These are phyloP conservation scores for Metschnikowia reukaufii DNA, from an alignment of 805 yeast species.

Conservation along the genomic window DNA sequence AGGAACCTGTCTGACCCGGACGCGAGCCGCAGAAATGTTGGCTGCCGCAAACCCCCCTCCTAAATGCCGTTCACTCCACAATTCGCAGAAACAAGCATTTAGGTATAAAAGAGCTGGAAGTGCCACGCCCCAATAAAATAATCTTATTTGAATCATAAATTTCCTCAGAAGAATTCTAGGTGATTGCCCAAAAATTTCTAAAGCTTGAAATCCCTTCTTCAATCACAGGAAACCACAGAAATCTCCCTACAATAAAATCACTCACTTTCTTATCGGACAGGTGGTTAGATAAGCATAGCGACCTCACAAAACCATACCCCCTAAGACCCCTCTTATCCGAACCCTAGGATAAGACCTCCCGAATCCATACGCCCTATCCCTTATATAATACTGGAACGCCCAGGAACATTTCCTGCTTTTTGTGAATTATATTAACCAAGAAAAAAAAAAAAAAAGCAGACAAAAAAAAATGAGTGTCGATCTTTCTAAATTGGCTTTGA, in stretches of 20 bases:
- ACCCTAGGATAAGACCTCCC: slow-evolving; percentile 4
- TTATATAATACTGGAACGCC: background rate
- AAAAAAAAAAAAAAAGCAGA: too few relatives aligned
- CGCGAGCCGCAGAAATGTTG: slow-evolving; percentile 1
- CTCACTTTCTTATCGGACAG: slow-evolving; percentile 8
- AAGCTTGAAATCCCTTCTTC: too few relatives aligned
- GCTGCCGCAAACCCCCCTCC: slow-evolving; percentile 13
- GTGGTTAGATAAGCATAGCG: slow-evolving; percentile 9
- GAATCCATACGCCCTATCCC: background rate
- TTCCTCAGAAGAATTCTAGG: background rate
- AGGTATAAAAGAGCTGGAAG: slow-evolving; percentile 6
- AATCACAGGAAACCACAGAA: background rate
- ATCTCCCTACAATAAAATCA: background rate
- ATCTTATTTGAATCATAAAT: background rate
- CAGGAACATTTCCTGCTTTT: background rate
- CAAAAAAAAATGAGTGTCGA: slow-evolving; percentile 18
- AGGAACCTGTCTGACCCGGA: slow-evolving; percentile 11
- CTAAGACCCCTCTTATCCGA: slow-evolving; percentile 8
- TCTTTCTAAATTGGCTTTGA: slow-evolving; percentile 17
- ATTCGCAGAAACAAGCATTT: slow-evolving; percentile 6
- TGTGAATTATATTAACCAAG: too few relatives aligned
- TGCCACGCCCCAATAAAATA: background rate
- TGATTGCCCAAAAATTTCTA: background rate
- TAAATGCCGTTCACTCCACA: slow-evolving; percentile 14
- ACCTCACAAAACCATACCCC: slow-evolving; percentile 1